Evolutionary conservation across 768 basidiomycete genomes (phyloP).

Genomic region (Phanerochaete carnosa): DNA sequence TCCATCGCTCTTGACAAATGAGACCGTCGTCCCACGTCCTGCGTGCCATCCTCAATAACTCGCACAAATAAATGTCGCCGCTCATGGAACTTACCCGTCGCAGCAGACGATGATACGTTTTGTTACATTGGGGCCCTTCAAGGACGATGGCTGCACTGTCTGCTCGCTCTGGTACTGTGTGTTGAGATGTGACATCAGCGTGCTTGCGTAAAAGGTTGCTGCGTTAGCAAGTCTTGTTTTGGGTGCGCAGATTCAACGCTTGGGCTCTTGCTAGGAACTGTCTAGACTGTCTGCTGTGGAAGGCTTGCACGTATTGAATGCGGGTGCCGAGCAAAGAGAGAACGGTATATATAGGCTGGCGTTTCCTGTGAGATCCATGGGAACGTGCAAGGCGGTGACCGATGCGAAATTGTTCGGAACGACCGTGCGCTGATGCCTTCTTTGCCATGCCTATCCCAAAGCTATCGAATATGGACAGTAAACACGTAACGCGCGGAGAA

Average conservation of each 20-base stretch:
- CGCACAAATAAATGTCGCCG: not conserved
- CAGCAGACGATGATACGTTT: constrained; percentile 74
- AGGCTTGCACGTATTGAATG: not conserved
- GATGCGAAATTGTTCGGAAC: too few species aligned
- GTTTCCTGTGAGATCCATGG: not conserved
- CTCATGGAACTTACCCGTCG: constrained; percentile 52
- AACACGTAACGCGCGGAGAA: too few species aligned
- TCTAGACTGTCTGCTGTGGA: not conserved
- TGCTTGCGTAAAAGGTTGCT: not conserved
- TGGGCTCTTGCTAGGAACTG: not conserved
- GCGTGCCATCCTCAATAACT: not conserved
- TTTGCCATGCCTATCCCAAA: too few species aligned
- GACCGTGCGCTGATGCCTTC: too few species aligned
- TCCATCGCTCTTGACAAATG: constrained; percentile 24
- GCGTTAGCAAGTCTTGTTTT: not conserved
- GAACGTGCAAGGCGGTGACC: too few species aligned
- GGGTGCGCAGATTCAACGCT: not conserved
- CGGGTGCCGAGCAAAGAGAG: not conserved
- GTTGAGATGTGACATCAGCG: constrained; percentile 1
- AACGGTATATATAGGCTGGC: constrained; percentile 7
- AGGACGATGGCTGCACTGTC: not conserved
- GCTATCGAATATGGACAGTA: too few species aligned
- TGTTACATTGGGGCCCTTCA: constrained; percentile 21
- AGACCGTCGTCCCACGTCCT: constrained; percentile 74
- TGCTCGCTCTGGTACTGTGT: not conserved